phyloP scores from a whole-genome alignment of 441 rosid genomes.

The Populus trichocarpa region DNA sequence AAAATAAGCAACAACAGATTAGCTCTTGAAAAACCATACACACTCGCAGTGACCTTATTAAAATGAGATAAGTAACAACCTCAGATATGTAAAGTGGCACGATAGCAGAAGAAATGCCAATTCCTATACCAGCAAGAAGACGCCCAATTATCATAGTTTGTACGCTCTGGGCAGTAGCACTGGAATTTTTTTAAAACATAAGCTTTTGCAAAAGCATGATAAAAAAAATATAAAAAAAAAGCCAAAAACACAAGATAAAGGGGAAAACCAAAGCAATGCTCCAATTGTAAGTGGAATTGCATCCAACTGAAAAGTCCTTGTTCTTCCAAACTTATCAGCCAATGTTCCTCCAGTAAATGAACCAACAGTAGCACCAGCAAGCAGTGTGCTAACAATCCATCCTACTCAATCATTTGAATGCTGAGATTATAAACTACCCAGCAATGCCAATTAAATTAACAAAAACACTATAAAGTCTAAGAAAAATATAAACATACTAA shows the following conservation, averaged over 20 bases:
- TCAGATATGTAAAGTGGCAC: slow-evolving; percentile 99
- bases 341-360: slow-evolving; percentile 93
- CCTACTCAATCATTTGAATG: slow-evolving; percentile 46
- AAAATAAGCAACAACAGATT: slow-evolving; percentile 16
- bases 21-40: slow-evolving; percentile 9
- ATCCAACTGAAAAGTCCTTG: slow-evolving; percentile 86
- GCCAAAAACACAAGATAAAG: slow-evolving; percentile 9
- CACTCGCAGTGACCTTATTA: background rate
- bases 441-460: background rate
- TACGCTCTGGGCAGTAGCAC: slow-evolving; percentile 86
- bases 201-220: slow-evolving; percentile 9
- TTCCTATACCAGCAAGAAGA: slow-evolving; percentile 93
- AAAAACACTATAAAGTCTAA: background rate
- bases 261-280: slow-evolving; percentile 69
- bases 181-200: slow-evolving; percentile 29
- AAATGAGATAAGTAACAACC: slow-evolving; percentile 37
- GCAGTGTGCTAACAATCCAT: slow-evolving; percentile 94
- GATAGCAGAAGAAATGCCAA: slow-evolving; percentile 93
- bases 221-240: slow-evolving; percentile 4
- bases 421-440: slow-evolving; percentile 2
- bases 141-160: slow-evolving; percentile 97
- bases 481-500: background rate
- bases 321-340: slow-evolving; percentile 96
- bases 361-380: slow-evolving; percentile 95
- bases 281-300: slow-evolving; percentile 91